Conservation (phyloP, 192 early-diverging fungal species). For the Linnemannia elongata region DNA sequence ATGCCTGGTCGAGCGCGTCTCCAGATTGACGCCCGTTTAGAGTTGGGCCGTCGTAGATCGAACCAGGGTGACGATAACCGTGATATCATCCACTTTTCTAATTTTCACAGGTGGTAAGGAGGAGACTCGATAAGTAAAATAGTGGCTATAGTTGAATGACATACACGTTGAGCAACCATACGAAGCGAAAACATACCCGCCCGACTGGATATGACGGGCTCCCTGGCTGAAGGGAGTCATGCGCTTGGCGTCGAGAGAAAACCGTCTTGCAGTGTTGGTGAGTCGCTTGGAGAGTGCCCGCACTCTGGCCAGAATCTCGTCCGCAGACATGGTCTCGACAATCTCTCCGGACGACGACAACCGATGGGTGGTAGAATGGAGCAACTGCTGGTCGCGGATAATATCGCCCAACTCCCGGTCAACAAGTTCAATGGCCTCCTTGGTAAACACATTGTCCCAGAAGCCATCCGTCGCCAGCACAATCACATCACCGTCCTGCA, state of each 20-base stretch:
- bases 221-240: conserved; percentile 66
- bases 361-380: not conserved
- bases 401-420: conserved; percentile 60
- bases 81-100: conserved; percentile 74
- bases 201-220: conserved; percentile 54
- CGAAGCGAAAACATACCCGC: conserved; percentile 51
- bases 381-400: conserved; percentile 24
- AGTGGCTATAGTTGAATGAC: not conserved
- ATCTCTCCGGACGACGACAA: not conserved
- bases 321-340: conserved; percentile 21
- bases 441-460: conserved; percentile 71
- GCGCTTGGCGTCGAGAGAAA: conserved; percentile 61
- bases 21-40: not conserved
- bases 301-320: conserved; percentile 58
- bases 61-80: conserved; percentile 68
- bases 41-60: conserved; percentile 17
- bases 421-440: conserved; percentile 66
- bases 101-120: not conserved
- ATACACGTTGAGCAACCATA: not conserved
- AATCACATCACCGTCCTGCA: conserved; percentile 71
- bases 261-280: conserved; percentile 65
- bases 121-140: not conserved
- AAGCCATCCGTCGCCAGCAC: conserved; percentile 71
- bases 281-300: conserved; percentile 62
- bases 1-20: not conserved